These are phyloP conservation scores for Populus hybrid DNA, from an alignment of 441 rosid genomes.

Conservation along the genomic window DNA sequence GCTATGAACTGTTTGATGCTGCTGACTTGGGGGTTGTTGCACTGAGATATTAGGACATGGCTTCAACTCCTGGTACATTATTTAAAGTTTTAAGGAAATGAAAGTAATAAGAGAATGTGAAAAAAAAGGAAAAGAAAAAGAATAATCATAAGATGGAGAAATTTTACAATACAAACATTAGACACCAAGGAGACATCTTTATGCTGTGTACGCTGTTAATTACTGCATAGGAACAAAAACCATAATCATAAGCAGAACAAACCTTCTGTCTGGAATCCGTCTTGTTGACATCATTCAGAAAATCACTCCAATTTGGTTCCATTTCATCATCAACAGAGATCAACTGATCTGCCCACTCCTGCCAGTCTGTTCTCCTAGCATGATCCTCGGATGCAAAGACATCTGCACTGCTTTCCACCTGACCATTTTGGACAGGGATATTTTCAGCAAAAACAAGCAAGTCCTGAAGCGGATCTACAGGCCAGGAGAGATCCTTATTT, in stretches of 20 bases:
- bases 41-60: conserved; percentile 29
- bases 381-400: conserved; percentile 40
- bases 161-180: background rate
- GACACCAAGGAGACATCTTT: background rate
- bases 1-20: conserved; percentile 32
- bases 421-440: conserved; percentile 38
- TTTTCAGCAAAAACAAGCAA: conserved; percentile 53
- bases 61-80: conserved; percentile 32
- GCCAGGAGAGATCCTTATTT: conserved; percentile 51
- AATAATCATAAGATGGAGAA: background rate
- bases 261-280: conserved; percentile 58
- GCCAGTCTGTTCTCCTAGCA: conserved; percentile 51
- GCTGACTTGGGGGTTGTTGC: conserved; percentile 39
- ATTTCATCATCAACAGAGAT: conserved; percentile 55
- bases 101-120: background rate
- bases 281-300: conserved; percentile 48
- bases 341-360: conserved; percentile 67
- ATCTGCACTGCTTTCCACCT: conserved; percentile 39
- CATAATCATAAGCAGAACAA: conserved; percentile 12
- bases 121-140: background rate
- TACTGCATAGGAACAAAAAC: conserved; percentile 4
- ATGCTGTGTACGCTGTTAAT: background rate
- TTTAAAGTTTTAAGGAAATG: background rate
- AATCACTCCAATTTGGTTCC: conserved; percentile 68
- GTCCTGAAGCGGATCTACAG: conserved; percentile 43